Evolutionary conservation across 371 early-diverging fungal genomes (phyloP).

Genomic region (Capillidium heterosporum): DNA sequence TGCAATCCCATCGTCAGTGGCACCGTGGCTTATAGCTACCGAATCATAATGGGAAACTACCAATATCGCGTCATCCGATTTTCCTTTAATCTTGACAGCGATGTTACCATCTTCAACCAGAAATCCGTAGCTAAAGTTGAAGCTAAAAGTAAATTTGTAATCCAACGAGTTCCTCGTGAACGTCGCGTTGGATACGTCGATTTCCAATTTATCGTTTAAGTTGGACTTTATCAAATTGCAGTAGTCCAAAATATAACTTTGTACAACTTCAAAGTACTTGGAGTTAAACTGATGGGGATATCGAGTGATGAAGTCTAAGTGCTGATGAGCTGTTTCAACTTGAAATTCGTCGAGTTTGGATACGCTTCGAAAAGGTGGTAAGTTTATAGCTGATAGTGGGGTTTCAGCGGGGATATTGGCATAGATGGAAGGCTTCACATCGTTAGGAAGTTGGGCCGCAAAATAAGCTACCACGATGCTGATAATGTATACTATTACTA

Average conservation of each 20-base stretch:
- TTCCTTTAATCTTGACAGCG: background rate
- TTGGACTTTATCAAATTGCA: background rate
- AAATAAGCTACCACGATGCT: no score
- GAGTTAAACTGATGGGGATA: background rate
- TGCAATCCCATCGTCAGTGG: conserved; percentile 70
- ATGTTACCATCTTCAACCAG: background rate
- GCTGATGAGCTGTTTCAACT: no score
- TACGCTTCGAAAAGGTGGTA: no score
- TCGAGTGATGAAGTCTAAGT: no score
- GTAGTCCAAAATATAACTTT: background rate
- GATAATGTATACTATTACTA: no score
- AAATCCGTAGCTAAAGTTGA: background rate
- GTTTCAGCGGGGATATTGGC: no score
- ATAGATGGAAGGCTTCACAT: no score
- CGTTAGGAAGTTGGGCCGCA: no score
- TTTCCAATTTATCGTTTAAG: background rate
- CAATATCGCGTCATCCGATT: conserved; percentile 26
- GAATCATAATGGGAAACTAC: conserved; percentile 37
- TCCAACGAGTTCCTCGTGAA: background rate
- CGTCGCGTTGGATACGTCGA: background rate
- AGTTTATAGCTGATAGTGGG: no score
- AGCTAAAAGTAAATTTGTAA: background rate
- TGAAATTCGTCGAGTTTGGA: no score
- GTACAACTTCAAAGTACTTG: background rate
- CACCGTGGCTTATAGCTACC: conserved; percentile 61